These are phyloP conservation scores for Leccinum sublutescens DNA, from an alignment of 768 basidiomycete genomes.

Conservation along the genomic window DNA sequence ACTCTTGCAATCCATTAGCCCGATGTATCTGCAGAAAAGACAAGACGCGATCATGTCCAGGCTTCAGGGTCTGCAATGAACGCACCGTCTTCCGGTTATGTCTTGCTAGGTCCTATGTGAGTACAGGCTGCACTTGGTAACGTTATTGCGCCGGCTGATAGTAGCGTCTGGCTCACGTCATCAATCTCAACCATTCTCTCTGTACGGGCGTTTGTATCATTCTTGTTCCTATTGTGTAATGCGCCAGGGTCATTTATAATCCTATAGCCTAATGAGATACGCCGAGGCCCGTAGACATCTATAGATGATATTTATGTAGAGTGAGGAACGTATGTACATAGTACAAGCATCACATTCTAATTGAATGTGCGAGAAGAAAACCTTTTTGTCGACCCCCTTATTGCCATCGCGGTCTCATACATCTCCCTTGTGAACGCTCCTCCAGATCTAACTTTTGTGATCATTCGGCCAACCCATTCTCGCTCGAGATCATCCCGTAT, in stretches of 20 bases:
- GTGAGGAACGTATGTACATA: background rate
- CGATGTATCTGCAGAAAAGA: conserved; percentile 47
- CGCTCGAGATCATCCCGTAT: conserved; percentile 61
- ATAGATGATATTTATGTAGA: background rate
- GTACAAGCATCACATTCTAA: background rate
- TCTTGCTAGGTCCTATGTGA: conserved; percentile 5
- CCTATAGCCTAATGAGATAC: background rate
- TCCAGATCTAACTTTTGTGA: conserved; percentile 48
- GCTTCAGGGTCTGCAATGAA: conserved; percentile 42
- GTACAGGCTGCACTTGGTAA: background rate
- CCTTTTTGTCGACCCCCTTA: conserved; percentile 28
- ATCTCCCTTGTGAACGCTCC: conserved; percentile 54
- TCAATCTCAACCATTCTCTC: background rate
- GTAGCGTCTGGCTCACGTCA: background rate
- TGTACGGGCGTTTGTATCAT: background rate
- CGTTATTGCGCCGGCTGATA: conserved; percentile 6
- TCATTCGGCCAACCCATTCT: conserved; percentile 49
- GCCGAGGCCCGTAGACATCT: background rate
- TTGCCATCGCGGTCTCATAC: conserved; percentile 51
- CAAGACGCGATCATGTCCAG: conserved; percentile 48
- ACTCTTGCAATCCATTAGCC: conserved; percentile 54
- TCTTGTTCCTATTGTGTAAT: conserved; percentile 20
- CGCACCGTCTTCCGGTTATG: background rate
- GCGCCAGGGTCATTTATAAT: background rate
- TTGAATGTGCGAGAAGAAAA: conserved; percentile 9